phyloP scores from a whole-genome alignment of 139 green algal genomes.

The Tetraselmis chui region DNA sequence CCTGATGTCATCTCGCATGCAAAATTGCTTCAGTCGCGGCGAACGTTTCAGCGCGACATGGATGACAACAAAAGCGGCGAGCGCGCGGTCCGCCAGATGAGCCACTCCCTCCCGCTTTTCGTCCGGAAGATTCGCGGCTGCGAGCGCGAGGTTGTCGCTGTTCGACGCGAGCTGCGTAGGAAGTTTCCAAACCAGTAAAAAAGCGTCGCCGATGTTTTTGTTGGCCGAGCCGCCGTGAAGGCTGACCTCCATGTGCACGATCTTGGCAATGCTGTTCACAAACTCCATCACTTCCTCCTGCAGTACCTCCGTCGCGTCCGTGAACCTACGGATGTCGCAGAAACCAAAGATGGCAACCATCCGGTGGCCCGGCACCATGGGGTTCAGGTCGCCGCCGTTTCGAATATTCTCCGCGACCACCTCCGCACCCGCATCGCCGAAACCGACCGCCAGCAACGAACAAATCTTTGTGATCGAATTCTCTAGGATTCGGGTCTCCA shows the following conservation, averaged over 20 bases:
- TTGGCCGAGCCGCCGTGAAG: conserved; percentile 87
- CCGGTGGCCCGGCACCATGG: conserved; percentile 84
- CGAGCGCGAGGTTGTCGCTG: conserved; percentile 5
- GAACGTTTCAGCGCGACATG: conserved; percentile 66
- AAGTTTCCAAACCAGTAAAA: conserved; percentile 77
- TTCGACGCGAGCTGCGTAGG: conserved; percentile 8
- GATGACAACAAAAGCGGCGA: conserved; percentile 85
- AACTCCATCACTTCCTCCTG: conserved; percentile 96
- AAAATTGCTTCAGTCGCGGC: conserved; percentile 28
- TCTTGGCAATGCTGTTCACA: conserved; percentile 90
- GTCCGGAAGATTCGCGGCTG: neutral
- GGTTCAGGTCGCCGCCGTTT: conserved; percentile 82
- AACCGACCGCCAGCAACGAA: conserved; percentile 81
- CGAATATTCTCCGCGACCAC: conserved; percentile 95
- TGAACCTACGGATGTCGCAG: conserved; percentile 96
- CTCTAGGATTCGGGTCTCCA: conserved; percentile 88
- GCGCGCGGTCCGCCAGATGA: conserved; percentile 71
- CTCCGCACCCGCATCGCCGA: conserved; percentile 85
- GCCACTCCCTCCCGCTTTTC: conserved; percentile 12
- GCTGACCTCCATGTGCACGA: conserved; percentile 84
- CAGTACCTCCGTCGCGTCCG: conserved; percentile 90
- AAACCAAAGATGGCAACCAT: conserved; percentile 91
- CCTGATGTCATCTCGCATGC: neutral
- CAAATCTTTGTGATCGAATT: conserved; percentile 86
- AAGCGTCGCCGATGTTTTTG: conserved; percentile 98